Evolutionary conservation across 1,139 yeast species (phyloP).

Genomic region (Kodamaea plutei): DNA sequence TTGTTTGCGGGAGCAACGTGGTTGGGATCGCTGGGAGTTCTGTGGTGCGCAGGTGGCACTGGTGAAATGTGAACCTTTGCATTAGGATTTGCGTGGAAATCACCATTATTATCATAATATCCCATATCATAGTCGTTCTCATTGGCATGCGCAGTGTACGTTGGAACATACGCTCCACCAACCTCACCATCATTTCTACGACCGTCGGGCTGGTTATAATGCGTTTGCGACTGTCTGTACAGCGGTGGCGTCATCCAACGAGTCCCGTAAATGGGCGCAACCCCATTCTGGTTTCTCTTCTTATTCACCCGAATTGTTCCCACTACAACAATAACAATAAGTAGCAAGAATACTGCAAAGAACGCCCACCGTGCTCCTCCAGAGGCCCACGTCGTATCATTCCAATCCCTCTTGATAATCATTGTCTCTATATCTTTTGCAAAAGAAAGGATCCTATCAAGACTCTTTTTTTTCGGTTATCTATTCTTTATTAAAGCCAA

Average conservation of each 20-base stretch:
- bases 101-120: conserved; percentile 69
- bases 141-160: conserved; percentile 60
- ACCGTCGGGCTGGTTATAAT: conserved; percentile 42
- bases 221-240: conserved; percentile 69
- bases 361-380: conserved; percentile 55
- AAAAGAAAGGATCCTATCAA: background rate
- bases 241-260: conserved; percentile 91
- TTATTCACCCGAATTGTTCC: conserved; percentile 58
- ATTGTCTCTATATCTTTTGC: conserved; percentile 3
- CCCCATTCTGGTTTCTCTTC: conserved; percentile 57
- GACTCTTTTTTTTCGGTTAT: background rate
- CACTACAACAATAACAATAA: conserved; percentile 45
- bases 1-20: conserved; percentile 10
- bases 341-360: conserved; percentile 48
- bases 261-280: conserved; percentile 73
- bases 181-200: conserved; percentile 33
- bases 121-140: conserved; percentile 76
- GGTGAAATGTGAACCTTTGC: conserved; percentile 14
- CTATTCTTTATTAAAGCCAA: background rate
- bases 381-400: conserved; percentile 18
- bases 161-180: conserved; percentile 50
- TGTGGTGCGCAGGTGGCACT: conserved; percentile 13
- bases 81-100: conserved; percentile 37
- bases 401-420: conserved; percentile 13
- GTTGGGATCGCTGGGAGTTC: conserved; percentile 11